These are phyloP conservation scores for Xerocomus spinulosus DNA, from an alignment of 768 basidiomycete genomes.

Conservation along the genomic window DNA sequence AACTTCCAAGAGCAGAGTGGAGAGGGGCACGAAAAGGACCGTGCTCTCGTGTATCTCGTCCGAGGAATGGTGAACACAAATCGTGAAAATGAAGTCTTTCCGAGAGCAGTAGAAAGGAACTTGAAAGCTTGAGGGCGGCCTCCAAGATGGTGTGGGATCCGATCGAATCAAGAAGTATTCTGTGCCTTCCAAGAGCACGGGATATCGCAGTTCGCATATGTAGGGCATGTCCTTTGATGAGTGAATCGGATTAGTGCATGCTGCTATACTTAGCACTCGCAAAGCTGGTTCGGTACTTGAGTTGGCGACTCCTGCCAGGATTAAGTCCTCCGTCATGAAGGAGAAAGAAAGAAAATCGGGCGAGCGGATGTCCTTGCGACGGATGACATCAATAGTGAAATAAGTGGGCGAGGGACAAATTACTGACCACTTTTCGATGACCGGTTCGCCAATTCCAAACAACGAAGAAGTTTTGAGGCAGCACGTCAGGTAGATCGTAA, in stretches of 20 bases:
- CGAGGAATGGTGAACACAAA: slow-evolving; percentile 19
- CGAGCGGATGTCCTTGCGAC: slow-evolving; percentile 16
- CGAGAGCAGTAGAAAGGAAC: slow-evolving; percentile 23
- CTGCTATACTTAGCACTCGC: slow-evolving; percentile 18
- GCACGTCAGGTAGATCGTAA: slow-evolving; percentile 7
- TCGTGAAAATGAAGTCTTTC: slow-evolving; percentile 31
- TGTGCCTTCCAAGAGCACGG: slow-evolving; percentile 12
- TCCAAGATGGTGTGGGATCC: slow-evolving; percentile 31
- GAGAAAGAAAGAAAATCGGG: slow-evolving; percentile 30
- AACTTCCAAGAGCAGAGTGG: slow-evolving; percentile 27
- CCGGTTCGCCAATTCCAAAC: slow-evolving; percentile 36
- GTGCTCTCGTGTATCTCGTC: slow-evolving; percentile 7
- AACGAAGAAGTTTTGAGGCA: slow-evolving; percentile 15
- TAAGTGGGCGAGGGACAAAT: not conserved
- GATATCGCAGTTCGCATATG: slow-evolving; percentile 27
- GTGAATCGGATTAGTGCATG: not conserved
- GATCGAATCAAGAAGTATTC: slow-evolving; percentile 29
- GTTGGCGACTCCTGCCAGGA: slow-evolving; percentile 19
- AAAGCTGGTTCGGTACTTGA: slow-evolving; percentile 7
- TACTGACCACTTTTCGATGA: slow-evolving; percentile 25
- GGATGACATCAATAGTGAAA: slow-evolving; percentile 2
- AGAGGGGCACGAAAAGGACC: slow-evolving; percentile 31
- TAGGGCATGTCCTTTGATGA: slow-evolving; percentile 14
- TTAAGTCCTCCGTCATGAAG: slow-evolving; percentile 31
- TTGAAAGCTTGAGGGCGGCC: slow-evolving; percentile 1